Base-by-base conservation (phyloP, 306 rosid genomes). In the Vigna mungo region DNA sequence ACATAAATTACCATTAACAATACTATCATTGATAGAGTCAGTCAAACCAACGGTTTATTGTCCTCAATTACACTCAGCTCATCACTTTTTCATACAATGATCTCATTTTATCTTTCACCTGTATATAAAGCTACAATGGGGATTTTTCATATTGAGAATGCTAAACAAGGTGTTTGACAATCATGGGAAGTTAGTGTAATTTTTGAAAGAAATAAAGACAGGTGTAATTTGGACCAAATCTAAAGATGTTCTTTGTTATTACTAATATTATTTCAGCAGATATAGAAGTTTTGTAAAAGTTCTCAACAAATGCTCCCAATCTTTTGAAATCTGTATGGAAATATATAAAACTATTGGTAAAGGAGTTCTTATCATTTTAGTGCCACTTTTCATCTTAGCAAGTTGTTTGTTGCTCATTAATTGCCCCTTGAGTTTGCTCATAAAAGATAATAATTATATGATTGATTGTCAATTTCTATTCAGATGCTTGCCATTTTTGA, bases 341-440 rank as follows among this genome's bases (percentile, higher is more conserved):
- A 58, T 30, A 20, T 46, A 32, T 64, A 69, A 11, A 9, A 71
- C 65, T 37, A 25, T 51, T 71, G 46, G 66, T 53, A 36, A 21
- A 36, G 9, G 58, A 71, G 53, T 3, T 65, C 55, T 51, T 36
- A 15, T 51, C 11, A 25, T 55, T 32, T 14, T 69, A 34, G 46
- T 34, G 32, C 23, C 23, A 18, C 21, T 66, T 67, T 48, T 20
- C 37, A 49, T 65, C 14, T 17, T 47, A 32, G 62, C 83, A 52
- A 37, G 58, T 62, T 51, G 62, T 79, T 39, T 20, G 21, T 53
- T 79, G 39, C 59, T 71, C 46, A 51, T 62, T 53, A 70, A n/a
- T 70, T 71, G n/a, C 49, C 32, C 13, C 51, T 64, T 21, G 53
- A 51, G 21, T 68, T 20, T 55, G 58, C 34, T 41, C 18, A 52